These are phyloP conservation scores for Dunaliella primolecta DNA, from an alignment of 139 green algal genomes.

Conservation along the genomic window DNA sequence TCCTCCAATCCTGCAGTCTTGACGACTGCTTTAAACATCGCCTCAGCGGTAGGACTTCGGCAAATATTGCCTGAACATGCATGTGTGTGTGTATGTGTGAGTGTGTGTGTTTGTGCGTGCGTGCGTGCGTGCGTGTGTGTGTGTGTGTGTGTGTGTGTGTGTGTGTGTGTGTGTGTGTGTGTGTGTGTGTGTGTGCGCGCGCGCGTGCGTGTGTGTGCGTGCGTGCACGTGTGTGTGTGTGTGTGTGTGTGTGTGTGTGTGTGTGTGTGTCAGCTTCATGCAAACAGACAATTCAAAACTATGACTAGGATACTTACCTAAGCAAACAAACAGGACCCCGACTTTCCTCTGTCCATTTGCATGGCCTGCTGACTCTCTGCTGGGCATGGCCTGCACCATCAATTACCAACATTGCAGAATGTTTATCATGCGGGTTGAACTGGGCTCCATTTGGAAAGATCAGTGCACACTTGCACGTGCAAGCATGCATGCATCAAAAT, in stretches of 20 bases:
- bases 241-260: slow-evolving; percentile 1
- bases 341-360: slow-evolving; percentile 37
- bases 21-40: slow-evolving; percentile 83
- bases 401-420: too few species aligned
- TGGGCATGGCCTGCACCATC: too few species aligned
- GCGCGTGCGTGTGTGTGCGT: slow-evolving; percentile 6
- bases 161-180: slow-evolving; percentile 5
- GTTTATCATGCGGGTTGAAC: too few species aligned
- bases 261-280: not conserved
- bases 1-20: slow-evolving; percentile 58
- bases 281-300: not conserved
- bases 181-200: slow-evolving; percentile 11
- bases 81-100: not conserved
- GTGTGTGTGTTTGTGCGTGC: not conserved
- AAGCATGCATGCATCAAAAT: too few species aligned
- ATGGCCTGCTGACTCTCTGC: not conserved
- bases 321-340: slow-evolving; percentile 80
- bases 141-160: not conserved
- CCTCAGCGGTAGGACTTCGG: slow-evolving; percentile 86
- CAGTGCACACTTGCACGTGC: too few species aligned
- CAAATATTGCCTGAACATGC: slow-evolving; percentile 89
- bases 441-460: too few species aligned
- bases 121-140: not conserved
- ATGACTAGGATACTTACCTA: slow-evolving; percentile 46
- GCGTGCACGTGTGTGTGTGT: not conserved